Evolutionary conservation across 768 basidiomycete species (phyloP), one percentile per base, ranked within the genome.

Genomic region (Porphyrellus cyaneotinctus): DNA sequence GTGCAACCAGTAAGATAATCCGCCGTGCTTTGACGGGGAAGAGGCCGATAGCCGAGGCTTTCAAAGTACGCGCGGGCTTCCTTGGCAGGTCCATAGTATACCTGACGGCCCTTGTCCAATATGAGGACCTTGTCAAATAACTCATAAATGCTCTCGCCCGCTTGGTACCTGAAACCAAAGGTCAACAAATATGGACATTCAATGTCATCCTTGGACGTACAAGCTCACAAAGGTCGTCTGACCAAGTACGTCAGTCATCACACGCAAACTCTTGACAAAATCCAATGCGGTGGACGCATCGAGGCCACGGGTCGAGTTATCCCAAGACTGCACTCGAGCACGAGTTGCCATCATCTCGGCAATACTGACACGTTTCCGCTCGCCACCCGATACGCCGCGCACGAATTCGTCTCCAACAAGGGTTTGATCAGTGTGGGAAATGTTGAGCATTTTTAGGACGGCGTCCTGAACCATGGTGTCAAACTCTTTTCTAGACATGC

Each of bases 271-370:
- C 69, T 83, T 88, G 51, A 80, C 82, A 59, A 90, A 95, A 64
- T 95, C 93, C 43, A 93, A 75, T 2, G 92, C 92, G 8, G 92
- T 95, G 3, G 89, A 90, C 0, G 91, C 89, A 57, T 91, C 88
- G 45, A 91, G 73, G 17, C 90, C 88, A 44, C 87, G 76, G 3
- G 90, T 92, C 0, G 85, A 85, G 31, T 88, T 91, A 65, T 92
- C 88, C 85, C 88, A 91, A 57, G 83, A 84, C 58, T 91, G 85
- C 8, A 91, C 79, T 32, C 84, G 83, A 12, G 88, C 88, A 46
- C 88, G 83, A 2, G 85, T 87, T 1, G 88, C 79, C 81, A 91
- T 85, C 80, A 89, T 91, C 70, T 94, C 91, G 12, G 87, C 86
- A 60, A 93, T 93, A 52, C 84, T 84, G 15, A 94, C 76, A 54